Evolutionary conservation across 2,329 filamentous ascomycete species (phyloP), one percentile per base, ranked within the genome.

Genomic region (Pestalotiopsis sp.): DNA sequence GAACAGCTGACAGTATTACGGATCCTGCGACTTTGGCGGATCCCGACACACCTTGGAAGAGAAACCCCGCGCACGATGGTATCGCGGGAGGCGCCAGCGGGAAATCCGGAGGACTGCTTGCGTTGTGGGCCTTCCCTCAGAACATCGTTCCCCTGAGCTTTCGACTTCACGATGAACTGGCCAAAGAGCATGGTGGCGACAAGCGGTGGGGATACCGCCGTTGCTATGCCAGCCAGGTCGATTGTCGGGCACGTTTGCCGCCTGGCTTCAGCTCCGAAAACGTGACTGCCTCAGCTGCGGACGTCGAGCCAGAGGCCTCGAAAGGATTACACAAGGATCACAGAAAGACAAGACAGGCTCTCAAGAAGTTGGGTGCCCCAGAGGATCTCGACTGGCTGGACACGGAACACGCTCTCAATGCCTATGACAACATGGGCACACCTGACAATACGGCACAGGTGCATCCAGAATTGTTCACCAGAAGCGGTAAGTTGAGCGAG

Each of bases 11-110:
- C 65, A 79, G 78, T 70, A 72, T 78, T 62, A 71, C 71, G 12
- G 78, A 80, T 64, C 76, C 78, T 0, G 74, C 76, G 14, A 74
- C 74, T 7, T 74, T 80, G 45, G 74, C 73, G 41, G 75, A 77
- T 65, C 74, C 73, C 20, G 66, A 69, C 1, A 71, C 74, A 13
- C 72, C 70, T 3, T 73, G 72, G 11, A 74, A 71, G 68, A 69
- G 64, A 57, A 78, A 79, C 72, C 74, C 76, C n/a, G 74, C 78
- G 11, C 78, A 80, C 70, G 76, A 78, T 12, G 78, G 78, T 67
- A 92, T 94, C 73, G 92, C 92, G 3, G 90, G 91, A 36, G 92
- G 91, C 25, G 92, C 92, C 27, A 93, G 91, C 56, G 92, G 92
- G 36, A 94, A 94, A 81, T 92, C 92, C 0, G 92, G 92, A 9